Percentiles rank a stretch among this genome's conserved stretches.
Evolutionary conservation across 2,329 filamentous ascomycete species (phyloP).

Genomic region (Ophiocordyceps camponoti-leonardi): DNA sequence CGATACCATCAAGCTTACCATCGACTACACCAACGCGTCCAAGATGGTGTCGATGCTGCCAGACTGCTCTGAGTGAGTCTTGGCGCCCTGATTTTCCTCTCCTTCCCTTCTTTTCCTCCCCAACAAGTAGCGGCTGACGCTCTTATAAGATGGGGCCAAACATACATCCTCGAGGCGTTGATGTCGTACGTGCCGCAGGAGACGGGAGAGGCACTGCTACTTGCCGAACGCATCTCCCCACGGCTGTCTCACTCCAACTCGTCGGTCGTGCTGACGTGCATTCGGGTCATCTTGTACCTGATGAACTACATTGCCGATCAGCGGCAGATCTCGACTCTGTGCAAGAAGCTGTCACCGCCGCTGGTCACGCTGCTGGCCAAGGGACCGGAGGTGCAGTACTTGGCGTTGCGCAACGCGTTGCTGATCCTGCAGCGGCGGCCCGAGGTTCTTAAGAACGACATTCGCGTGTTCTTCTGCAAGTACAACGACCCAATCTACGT

Average conservation of each 20-base stretch:
- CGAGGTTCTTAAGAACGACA: slow-evolving; percentile 89
- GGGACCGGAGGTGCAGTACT: slow-evolving; percentile 94
- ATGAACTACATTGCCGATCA: slow-evolving; percentile 97
- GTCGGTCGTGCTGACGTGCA: slow-evolving; percentile 87
- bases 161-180: slow-evolving; percentile 90
- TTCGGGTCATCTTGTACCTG: slow-evolving; percentile 87
- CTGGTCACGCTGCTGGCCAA: slow-evolving; percentile 90
- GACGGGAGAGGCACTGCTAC: slow-evolving; percentile 65
- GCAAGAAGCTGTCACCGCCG: slow-evolving; percentile 84
- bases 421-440: slow-evolving; percentile 85
- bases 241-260: slow-evolving; percentile 94
- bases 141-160: slow-evolving; percentile 73
- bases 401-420: slow-evolving; percentile 83
- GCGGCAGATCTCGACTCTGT: slow-evolving; percentile 72
- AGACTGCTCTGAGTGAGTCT: slow-evolving; percentile 82
- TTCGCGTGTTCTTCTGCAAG: slow-evolving; percentile 98
- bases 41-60: slow-evolving; percentile 95
- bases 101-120: background rate
- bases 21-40: slow-evolving; percentile 92
- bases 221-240: slow-evolving; percentile 90
- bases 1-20: slow-evolving; percentile 93
- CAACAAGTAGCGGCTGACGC: background rate
- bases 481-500: slow-evolving; percentile 99
- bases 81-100: background rate
- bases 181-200: slow-evolving; percentile 97